Evolutionary conservation across 805 yeast genomes (phyloP), one percentile per base, ranked within the genome.

Genomic region (Yarrowia sp.): DNA sequence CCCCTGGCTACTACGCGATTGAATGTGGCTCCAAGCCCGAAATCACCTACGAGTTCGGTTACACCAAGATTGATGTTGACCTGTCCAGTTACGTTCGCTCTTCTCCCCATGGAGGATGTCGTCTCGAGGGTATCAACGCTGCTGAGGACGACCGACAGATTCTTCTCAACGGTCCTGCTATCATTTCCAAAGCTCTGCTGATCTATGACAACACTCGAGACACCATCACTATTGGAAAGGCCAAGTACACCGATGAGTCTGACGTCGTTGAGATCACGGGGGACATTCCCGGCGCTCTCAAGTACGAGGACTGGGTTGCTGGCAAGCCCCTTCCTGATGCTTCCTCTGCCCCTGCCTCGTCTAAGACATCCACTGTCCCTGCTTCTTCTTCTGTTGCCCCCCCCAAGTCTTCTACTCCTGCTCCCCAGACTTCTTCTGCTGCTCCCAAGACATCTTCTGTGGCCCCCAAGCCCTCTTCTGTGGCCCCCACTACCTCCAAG

Each of bases 171-270:
- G 53, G 53, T 4, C 53, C 53, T 30, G 8, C 53, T 30, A 14
- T 47, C 9, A 47, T 47, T 10, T 47, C 53, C 36, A 30, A 33
- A 19, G 53, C 53, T 30, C 38, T 47, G 53, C 13, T 47, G 8
- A 47, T 47, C 13, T 47, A 47, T 12, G 53, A 47, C 9, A 47
- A 47, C 38, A n/a, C 19, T 14, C 14, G 53, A n/a, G 53, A 47
- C 38, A 15, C 19, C 9, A 47, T 47, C 36, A 47, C 53, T 10
- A 9, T 47, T 9, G 53, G 20, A 2, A 47, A 47, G 53, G 53
- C 53, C 36, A 47, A 47, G 53, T 47, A 47, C 53, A 47, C 53
- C 14, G 19, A 30, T 19, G 53, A 30, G 38, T 30, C 38, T 30
- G 53, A 47, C 38, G 38, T 47, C 9, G 19, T 47, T 24, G 53